phyloP scores from a whole-genome alignment of 805 yeast species.

The Hagleromyces aurorensis region DNA sequence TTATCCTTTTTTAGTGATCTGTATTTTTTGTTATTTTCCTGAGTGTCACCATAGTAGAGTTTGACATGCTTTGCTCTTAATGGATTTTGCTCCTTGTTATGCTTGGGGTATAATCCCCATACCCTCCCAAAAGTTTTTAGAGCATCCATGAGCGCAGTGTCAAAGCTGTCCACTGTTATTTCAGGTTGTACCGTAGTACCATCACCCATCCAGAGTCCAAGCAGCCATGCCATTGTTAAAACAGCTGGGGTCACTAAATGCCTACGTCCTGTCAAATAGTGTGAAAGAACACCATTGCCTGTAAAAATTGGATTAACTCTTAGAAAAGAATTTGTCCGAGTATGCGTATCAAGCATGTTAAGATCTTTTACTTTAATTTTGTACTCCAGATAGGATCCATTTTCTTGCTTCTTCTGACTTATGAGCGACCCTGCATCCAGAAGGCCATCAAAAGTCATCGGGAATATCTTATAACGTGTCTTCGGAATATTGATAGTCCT shows the following conservation, averaged over 20 bases:
- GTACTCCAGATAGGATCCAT: slow-evolving; percentile 32
- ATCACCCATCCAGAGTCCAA: slow-evolving; percentile 37
- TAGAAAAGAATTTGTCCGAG: slow-evolving; percentile 30
- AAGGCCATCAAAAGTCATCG: slow-evolving; percentile 18
- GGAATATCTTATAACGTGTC: slow-evolving; percentile 19
- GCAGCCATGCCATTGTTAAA: slow-evolving; percentile 31
- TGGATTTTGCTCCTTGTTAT: slow-evolving; percentile 16
- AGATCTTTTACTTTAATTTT: slow-evolving; percentile 35
- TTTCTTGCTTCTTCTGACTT: slow-evolving; percentile 20
- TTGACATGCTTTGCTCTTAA: slow-evolving; percentile 22
- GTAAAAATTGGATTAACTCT: slow-evolving; percentile 31
- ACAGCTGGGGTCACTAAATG: slow-evolving; percentile 21
- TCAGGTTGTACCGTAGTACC: slow-evolving; percentile 26
- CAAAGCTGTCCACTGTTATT: slow-evolving; percentile 28
- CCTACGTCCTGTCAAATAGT: slow-evolving; percentile 23
- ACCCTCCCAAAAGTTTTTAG: slow-evolving; percentile 19
- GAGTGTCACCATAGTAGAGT: slow-evolving; percentile 15
- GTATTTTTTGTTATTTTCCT: slow-evolving; percentile 7
- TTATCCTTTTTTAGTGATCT: slow-evolving; percentile 20
- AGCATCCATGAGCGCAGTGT: slow-evolving; percentile 20
- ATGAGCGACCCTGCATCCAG: slow-evolving; percentile 22
- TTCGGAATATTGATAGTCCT: slow-evolving; percentile 19
- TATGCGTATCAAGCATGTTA: slow-evolving; percentile 21
- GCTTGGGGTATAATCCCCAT: slow-evolving; percentile 23
- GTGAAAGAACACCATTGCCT: slow-evolving; percentile 31